These are phyloP conservation scores for Protea cynaroides DNA, from an alignment of 164 flowering plant genomes.

Conservation along the genomic window DNA sequence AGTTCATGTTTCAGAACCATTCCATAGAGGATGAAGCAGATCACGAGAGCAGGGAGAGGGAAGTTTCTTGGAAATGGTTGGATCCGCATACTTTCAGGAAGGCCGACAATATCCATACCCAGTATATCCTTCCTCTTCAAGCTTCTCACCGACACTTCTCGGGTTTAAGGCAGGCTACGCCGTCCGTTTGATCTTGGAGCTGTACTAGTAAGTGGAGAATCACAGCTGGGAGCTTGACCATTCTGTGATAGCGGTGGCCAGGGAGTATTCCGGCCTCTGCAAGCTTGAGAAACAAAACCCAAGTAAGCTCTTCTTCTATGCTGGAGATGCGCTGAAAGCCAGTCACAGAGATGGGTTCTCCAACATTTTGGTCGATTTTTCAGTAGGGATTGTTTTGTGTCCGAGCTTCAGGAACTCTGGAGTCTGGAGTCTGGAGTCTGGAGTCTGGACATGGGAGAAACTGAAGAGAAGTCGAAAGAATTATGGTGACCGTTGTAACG, in stretches of 20 bases:
- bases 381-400: constrained; percentile 46
- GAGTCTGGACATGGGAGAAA: constrained; percentile 50
- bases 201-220: constrained; percentile 46
- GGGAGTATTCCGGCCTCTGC: constrained; percentile 65
- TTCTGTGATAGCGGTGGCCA: constrained; percentile 60
- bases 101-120: constrained; percentile 92
- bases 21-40: too few species aligned
- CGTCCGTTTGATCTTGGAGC: constrained; percentile 48
- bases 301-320: constrained; percentile 47
- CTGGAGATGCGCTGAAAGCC: constrained; percentile 63
- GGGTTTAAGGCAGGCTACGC: too few species aligned
- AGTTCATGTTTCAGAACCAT: too few species aligned
- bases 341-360: constrained; percentile 44
- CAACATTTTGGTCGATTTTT: constrained; percentile 59
- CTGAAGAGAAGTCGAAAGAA: constrained; percentile 56
- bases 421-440: too few species aligned
- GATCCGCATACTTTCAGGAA: constrained; percentile 69
- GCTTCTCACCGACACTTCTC: constrained; percentile 52
- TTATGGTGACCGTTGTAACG: constrained; percentile 95
- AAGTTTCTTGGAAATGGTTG: too few species aligned
- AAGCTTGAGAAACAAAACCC: constrained; percentile 40
- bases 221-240: constrained; percentile 94
- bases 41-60: too few species aligned
- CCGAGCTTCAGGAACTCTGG: constrained; percentile 49
- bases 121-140: constrained; percentile 42